Conservation (phyloP, 768 basidiomycete genomes). For the Polyporus arcularius region DNA sequence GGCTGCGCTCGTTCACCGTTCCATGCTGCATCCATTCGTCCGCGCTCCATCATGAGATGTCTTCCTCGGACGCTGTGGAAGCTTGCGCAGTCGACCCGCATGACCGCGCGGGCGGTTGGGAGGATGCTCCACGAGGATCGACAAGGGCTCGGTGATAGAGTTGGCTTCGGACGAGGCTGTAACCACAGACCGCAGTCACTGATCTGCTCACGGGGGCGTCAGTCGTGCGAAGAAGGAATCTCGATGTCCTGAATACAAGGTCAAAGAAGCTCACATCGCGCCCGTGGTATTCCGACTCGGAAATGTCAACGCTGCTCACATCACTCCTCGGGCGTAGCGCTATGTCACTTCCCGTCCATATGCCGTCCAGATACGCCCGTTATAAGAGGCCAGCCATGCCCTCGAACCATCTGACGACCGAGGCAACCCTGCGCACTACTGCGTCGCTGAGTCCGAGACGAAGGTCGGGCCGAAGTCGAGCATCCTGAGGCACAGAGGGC, state of each 20-base stretch:
- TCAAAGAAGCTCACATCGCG: background rate
- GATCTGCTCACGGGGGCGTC: background rate
- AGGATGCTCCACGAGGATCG: background rate
- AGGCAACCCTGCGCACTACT: conserved; percentile 64
- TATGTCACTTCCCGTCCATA: no score
- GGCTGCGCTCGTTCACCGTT: no score
- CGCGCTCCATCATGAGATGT: no score
- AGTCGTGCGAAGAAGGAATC: background rate
- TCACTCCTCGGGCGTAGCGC: no score
- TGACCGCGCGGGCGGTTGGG: background rate
- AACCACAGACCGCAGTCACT: background rate
- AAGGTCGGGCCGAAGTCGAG: conserved; percentile 67
- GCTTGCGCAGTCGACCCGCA: no score
- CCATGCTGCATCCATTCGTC: no score
- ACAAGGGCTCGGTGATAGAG: background rate
- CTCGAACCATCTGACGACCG: conserved; percentile 73
- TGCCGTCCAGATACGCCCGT: background rate
- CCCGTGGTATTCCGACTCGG: background rate
- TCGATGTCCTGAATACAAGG: background rate
- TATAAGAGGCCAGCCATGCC: conserved; percentile 59
- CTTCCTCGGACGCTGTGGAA: no score
- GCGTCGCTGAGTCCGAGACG: conserved; percentile 71
- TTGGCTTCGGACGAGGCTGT: background rate
- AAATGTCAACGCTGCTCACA: no score
- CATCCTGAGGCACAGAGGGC: conserved; percentile 62